Base-by-base conservation (phyloP, 805 yeast genomes). In the Kluyveromyces siamensis region DNA sequence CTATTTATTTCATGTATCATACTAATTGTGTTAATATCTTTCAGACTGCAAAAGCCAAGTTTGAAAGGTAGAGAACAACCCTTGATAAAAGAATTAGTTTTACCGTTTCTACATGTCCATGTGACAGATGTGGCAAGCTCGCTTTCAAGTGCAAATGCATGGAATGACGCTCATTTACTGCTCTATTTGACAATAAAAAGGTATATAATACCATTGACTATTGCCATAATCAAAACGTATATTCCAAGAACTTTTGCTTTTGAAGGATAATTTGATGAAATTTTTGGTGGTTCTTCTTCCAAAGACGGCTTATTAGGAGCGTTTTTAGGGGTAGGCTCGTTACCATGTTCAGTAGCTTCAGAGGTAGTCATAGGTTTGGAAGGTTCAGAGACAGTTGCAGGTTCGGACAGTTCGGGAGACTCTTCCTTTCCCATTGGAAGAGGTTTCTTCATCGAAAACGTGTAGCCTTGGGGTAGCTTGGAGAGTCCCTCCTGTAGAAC, bases 401-500 rank as follows among this genome's bases (percentile, higher is more conserved):
- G n/a, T n/a, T n/a, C n/a, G n/a, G n/a, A n/a, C n/a, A n/a, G n/a
- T n/a, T 10, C 35, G 14, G 35, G 14, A 30, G 35, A 13, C 35
- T 11, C 14, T 30, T 10, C 11, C 11, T 30, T 30, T 30, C 35
- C 35, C 3, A 30, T 30, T 30, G 35, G 35, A 30, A 13, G 14
- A 30, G 35, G 35, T 11, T 30, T 30, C 11, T 10, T 30, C 7
- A 30, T 10, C 14, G 14, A 30, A 30, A 30, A 30, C 4, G 35
- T 11, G 7, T 30, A 30, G 8, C 25, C 44, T 14, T 8, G n/a
- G 2, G 44, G 44, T n/a, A 41, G 37, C 65, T 25, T 56, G 52
- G 19, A 75, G 75, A 13, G 39, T 11, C 72, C 71, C 54, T 73
- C 77, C 18, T 73, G 62, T 33, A 76, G 67, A 2, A 71, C 70